Evolutionary conservation across 257 asterid species (phyloP), one percentile per base, ranked within the genome.

Genomic region (Catharanthus roseus): DNA sequence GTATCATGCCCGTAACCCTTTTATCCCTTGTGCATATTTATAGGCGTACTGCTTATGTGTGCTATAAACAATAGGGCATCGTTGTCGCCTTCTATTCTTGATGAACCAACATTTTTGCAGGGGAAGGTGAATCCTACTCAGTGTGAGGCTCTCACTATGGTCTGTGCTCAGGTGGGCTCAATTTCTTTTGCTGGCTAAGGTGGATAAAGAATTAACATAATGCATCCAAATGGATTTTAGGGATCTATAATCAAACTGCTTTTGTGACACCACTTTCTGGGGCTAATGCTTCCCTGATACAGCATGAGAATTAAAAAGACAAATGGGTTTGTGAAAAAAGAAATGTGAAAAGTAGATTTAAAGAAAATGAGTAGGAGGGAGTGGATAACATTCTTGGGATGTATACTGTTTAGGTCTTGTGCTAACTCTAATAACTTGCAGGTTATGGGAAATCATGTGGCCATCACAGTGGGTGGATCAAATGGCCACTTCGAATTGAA

Each of bases 41-140:
- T 53, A 58, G 54, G 60, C 26, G 64, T 23, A 58, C 55, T 45
- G n/a, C 31, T 41, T 61, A 64, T 57, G 34, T 19, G 34, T 60
- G 34, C 60, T 75, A 33, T 69, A 58, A 38, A 67, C 65, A 41
- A n/a, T 38, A 29, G 60, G 56, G 21, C 38, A 72, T 64, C 11
- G 56, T 42, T 67, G 56, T 61, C 63, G 33, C 65, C 72, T 77
- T 76, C 73, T 64, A 34, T 41, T 63, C 51, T 54, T 69, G 50
- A 4, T 68, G 68, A 10, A 50, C 60, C 51, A 34, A 7, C 10
- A 53, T 73, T 85, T 73, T 85, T 74, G 81, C 88, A 89, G 97
- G 99, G 99, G 50, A 93, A 93, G 87, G 99, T 91, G 78, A 91
- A 93, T 75, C 97, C 99, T 62, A 91, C 99, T 41, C 97, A 91